Base-by-base conservation (phyloP, 352 stramenopile species). In the Phytophthora syringae region DNA sequence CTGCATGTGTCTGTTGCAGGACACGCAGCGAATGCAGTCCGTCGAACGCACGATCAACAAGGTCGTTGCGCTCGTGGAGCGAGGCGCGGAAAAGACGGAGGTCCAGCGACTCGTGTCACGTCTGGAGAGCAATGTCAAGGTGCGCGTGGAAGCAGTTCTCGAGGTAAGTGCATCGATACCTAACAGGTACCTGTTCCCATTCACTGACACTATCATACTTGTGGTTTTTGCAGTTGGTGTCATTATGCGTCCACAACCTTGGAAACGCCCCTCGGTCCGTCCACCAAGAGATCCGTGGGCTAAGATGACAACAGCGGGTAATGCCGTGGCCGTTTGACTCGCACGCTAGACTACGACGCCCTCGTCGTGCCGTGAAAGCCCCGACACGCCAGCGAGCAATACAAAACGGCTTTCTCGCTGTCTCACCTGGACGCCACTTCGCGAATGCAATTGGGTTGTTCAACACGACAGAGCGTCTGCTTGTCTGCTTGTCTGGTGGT, bases 141-240 rank as follows among this genome's bases (percentile, higher is more conserved):
- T 60, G 16, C 80, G 78, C 3, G 67, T 89, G 18, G 80, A 86
- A 28, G 72, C 76, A 9, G 66, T 89, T 16, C 72, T 86, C 0
- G 78, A 89, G 78, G 80, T 89, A 47, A 40, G 60, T 63, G 25
- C 22, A 44, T 7, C 13, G 34, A 39, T 39, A 12, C 32, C 12
- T 4, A n/a, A n/a, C 12, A 15, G 32, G 12, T 39, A 39, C 25
- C 40, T 6, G 7, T 12, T 43, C 18, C 6, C 15, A 47, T 45
- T 50, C 24, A 53, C 34, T 57, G 7, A 59, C 20, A 39, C 16
- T 28, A 22, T 16, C 9, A 32, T 32, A 32, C 5, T 32, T 32
- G 27, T 30, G 1, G 15, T 64, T 28, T 47, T 36, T 54, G 34
- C 32, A 83, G 72, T 68, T 83, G 22, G 65, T 83, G 20, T 72